Base-by-base conservation (phyloP, 768 basidiomycete genomes). In the Lyophyllum shimeji region DNA sequence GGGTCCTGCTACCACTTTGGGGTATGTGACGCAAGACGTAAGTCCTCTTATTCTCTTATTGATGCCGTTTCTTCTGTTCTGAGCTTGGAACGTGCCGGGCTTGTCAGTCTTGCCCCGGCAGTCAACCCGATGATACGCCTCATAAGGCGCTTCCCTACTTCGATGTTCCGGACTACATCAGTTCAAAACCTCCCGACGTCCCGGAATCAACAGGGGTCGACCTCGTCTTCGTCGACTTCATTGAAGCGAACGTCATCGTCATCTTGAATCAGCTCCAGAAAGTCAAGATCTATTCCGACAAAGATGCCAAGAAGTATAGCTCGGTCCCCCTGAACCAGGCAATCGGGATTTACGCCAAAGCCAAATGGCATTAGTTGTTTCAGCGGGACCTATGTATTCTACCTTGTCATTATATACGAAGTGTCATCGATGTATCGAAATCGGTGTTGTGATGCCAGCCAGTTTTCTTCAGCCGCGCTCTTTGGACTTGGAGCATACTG, bases 211-310 rank as follows among this genome's bases (percentile, higher is more conserved):
- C 82, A 0, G 72, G 72, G 0, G 76, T 93, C 58, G 91, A 93
- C 62, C 78, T 93, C 20, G 85, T 93, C 31, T 93, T 92, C 67
- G 76, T 87, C 18, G 17, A 86, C 67, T 93, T 90, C 68, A 83
- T 90, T 15, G 2, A 46, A 46, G 15, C 7, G 2, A 8, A 25
- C 13, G 24, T 46, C 45, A 46, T 29, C 24, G 2, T 25, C 13
- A 29, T 25, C 24, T 29, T 46, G 45, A 46, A 46, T 23, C n/a
- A 12, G 3, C 24, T 46, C 17, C 45, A 46, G 45, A 46, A 46
- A 15, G 17, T 46, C 45, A 46, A 46, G 9, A 23, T 46, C 17
- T 46, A 29, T n/a, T 13, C 12, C 7, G 8, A 7, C 2, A 6
- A 2, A 2, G 45, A 46, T 29, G 45, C 45, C 6, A 25, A 46